phyloP scores from a whole-genome alignment of 345 rosid genomes.

The Lepidium sativum region DNA sequence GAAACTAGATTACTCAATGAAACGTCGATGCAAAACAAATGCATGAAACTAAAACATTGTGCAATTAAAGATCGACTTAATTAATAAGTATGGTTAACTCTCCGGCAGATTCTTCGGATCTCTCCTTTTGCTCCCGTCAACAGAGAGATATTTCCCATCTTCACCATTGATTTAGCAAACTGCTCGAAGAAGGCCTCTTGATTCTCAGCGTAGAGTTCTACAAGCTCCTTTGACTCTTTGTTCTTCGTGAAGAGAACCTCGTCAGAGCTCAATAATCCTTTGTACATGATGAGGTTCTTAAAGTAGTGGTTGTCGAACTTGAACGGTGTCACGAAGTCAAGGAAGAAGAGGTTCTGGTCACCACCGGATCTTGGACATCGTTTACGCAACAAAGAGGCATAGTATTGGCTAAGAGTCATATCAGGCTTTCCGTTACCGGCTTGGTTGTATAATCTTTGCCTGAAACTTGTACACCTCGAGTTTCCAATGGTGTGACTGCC shows the following conservation, averaged over 20 bases:
- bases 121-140: constrained; percentile 58
- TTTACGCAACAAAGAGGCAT: constrained; percentile 30
- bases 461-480: constrained; percentile 60
- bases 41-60: background rate
- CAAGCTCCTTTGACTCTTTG: constrained; percentile 42
- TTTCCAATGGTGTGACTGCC: constrained; percentile 82
- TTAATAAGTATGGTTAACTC: constrained; percentile 34
- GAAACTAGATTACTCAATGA: background rate
- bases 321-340: constrained; percentile 49
- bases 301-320: constrained; percentile 70
- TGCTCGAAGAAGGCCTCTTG: constrained; percentile 52
- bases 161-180: constrained; percentile 67
- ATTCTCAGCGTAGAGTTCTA: constrained; percentile 46
- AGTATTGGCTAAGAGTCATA: constrained; percentile 39
- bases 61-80: background rate
- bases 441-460: constrained; percentile 76
- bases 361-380: constrained; percentile 49
- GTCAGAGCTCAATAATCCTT: constrained; percentile 68
- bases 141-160: constrained; percentile 70
- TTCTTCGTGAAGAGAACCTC: constrained; percentile 54
- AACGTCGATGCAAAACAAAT: constrained; percentile 4
- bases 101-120: constrained; percentile 54
- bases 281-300: constrained; percentile 51
- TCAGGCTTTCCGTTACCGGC: constrained; percentile 62
- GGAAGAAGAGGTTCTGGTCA: constrained; percentile 48